Evolutionary conservation across 2,329 filamentous ascomycete species (phyloP).

Genomic region (Cladosporium sp.): DNA sequence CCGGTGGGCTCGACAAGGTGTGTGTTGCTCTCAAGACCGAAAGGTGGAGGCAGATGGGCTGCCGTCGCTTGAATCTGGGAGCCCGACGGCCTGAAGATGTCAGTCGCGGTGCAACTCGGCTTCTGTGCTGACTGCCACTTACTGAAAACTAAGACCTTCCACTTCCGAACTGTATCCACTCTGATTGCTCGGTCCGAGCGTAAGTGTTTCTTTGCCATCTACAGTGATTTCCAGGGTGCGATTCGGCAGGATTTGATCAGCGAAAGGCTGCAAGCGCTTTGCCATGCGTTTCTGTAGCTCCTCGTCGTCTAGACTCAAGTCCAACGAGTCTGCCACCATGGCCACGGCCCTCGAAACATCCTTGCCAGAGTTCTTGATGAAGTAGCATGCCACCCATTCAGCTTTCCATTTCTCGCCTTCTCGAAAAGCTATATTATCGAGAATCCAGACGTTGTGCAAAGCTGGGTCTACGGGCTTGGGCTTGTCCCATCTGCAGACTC

Average conservation of each 20-base stretch:
- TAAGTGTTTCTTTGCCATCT: conserved; percentile 34
- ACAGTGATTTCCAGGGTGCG: conserved; percentile 64
- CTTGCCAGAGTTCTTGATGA: conserved; percentile 66
- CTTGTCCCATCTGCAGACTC: conserved; percentile 20
- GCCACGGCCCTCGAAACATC: conserved; percentile 65
- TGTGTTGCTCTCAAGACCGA: conserved; percentile 58
- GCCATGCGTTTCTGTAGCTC: conserved; percentile 60
- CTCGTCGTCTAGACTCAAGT: conserved; percentile 49
- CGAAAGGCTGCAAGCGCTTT: conserved; percentile 68
- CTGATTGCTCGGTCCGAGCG: conserved; percentile 30
- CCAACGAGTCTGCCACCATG: conserved; percentile 65
- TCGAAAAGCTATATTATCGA: conserved; percentile 84
- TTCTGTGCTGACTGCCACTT: neutral
- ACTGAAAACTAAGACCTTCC: conserved; percentile 26
- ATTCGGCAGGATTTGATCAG: conserved; percentile 70
- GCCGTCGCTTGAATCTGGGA: conserved; percentile 20
- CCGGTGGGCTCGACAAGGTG: conserved; percentile 71
- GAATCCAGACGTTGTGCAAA: conserved; percentile 77
- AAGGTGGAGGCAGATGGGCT: conserved; percentile 31
- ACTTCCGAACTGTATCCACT: conserved; percentile 31
- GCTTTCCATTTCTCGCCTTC: conserved; percentile 61
- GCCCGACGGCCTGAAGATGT: neutral
- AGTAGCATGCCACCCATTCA: conserved; percentile 79
- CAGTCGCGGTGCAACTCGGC: neutral
- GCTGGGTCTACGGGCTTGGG: conserved; percentile 49